Evolutionary conservation across 2,329 filamentous ascomycete species (phyloP).

Genomic region (Aplosporella prunicola): DNA sequence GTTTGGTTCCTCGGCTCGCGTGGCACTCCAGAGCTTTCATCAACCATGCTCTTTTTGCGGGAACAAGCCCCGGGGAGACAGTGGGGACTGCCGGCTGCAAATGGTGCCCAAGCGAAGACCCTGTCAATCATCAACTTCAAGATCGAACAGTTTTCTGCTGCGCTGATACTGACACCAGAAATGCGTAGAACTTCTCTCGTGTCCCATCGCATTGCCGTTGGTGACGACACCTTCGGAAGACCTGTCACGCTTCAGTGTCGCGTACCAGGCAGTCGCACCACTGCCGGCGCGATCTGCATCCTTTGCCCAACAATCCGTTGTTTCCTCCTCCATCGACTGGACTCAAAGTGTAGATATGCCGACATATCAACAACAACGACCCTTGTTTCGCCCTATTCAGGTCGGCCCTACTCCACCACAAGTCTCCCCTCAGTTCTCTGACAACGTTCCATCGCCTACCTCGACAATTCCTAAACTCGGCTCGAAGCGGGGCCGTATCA

Average conservation of each 20-base stretch:
- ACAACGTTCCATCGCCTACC: constrained; percentile 10
- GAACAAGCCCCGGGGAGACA: too few relatives aligned
- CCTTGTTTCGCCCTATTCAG: constrained; percentile 11
- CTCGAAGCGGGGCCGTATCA: constrained; percentile 18
- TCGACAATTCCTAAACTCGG: constrained; percentile 9
- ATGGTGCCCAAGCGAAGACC: constrained; percentile 10
- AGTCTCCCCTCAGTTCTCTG: constrained; percentile 9
- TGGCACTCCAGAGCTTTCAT: too few relatives aligned
- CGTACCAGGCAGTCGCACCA: constrained; percentile 1
- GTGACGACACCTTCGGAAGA: background rate
- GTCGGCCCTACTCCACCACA: constrained; percentile 11
- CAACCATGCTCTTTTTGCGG: too few relatives aligned
- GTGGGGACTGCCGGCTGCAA: constrained; percentile 7
- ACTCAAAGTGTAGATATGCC: constrained; percentile 6
- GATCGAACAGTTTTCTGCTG: constrained; percentile 1
- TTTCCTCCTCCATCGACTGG: constrained; percentile 1
- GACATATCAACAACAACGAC: constrained; percentile 11
- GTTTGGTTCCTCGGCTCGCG: too few relatives aligned
- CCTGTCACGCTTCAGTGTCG: background rate
- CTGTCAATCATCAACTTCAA: constrained; percentile 5
- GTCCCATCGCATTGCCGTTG: background rate
- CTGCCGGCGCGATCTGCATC: constrained; percentile 2
- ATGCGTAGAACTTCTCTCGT: constrained; percentile 8
- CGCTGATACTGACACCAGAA: constrained; percentile 9
- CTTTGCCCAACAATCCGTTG: constrained; percentile 4